Percentiles rank a stretch among this genome's conserved stretches.
phyloP scores from a whole-genome alignment of 148 eudicot genomes.

The Vaccinium corymbosum region DNA sequence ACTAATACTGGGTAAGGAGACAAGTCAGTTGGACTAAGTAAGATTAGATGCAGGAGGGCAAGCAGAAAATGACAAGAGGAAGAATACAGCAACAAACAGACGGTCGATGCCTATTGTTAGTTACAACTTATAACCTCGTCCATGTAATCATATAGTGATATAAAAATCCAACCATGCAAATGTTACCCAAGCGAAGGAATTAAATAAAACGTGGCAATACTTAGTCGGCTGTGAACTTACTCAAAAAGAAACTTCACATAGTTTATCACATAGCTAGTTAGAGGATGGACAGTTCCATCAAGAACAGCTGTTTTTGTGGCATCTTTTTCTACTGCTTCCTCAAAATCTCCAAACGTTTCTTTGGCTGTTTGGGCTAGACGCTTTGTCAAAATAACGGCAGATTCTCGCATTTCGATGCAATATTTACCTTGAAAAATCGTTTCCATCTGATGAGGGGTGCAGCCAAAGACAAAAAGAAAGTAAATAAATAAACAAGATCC shows the following conservation, averaged over 20 bases:
- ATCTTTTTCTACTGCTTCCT: conserved; percentile 96
- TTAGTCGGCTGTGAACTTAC: conserved; percentile 43
- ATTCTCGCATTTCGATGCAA: conserved; percentile 75
- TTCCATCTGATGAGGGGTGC: conserved; percentile 45
- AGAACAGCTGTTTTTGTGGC: conserved; percentile 86
- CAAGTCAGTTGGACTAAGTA: neutral
- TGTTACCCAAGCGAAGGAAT: neutral
- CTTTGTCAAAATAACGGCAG: conserved; percentile 61
- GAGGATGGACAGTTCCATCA: conserved; percentile 97
- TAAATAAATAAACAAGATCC: neutral
- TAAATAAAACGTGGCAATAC: neutral
- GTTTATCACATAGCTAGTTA: conserved; percentile 94
- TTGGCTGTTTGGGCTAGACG: conserved; percentile 91
- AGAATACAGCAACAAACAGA: neutral
- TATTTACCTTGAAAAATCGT: conserved; percentile 62
- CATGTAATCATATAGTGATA: neutral
- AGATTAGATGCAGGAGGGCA: neutral
- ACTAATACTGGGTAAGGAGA: conserved; percentile 2
- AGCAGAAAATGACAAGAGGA: neutral
- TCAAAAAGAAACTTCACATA: conserved; percentile 92
- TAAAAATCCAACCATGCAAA: neutral
- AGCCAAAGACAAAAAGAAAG: neutral
- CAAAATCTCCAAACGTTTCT: conserved; percentile 87
- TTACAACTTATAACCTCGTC: neutral
- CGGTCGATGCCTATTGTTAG: neutral